Evolutionary conservation across 2,329 filamentous ascomycete genomes (phyloP), one percentile per base, ranked within the genome.

Genomic region (Fusarium setosum): DNA sequence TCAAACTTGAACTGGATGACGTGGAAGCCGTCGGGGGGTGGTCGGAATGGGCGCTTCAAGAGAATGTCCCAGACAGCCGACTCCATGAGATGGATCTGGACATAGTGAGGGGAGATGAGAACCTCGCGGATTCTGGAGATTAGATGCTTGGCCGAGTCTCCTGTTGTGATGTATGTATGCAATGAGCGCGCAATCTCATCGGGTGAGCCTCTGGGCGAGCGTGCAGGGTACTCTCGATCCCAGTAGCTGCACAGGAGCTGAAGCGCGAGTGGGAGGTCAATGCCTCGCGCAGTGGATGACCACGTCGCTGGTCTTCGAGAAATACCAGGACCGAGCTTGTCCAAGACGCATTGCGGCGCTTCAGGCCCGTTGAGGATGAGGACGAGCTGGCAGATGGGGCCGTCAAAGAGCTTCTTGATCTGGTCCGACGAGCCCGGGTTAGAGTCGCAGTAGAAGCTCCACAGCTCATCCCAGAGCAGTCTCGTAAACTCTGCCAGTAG

Each of bases 21-120:
- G 21, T 77, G 75, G 23, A 76, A 79, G 1, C 77, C 77, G 38
- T 79, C 77, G 0, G 52, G 6, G 0, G 76, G 77, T 2, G 76
- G 76, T 15, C 67, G 71, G n/a, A 59, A 71, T 2, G 72, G 71
- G 26, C 72, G 67, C 23, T 68, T 77, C n/a, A 74, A 38, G 5
- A 78, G 63, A 8, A 79, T 72, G 44, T 76, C 73, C 77, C 76
- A 79, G 1, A 78, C 64, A 9, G 77, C 74, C 3, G 77, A 78
- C 52, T 79, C 77, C 65, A 76, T 73, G n/a, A 78, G 59, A 48
- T 79, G 76, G 61, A 78, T 74, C 53, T 79, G 77, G 11, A 79
- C 74, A 48, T 73, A 72, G 32, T 79, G 75, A 3, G 77, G 77
- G 0, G 76, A 76, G 12, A 77, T 49, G 1, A 79, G 58, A 10